phyloP scores from a whole-genome alignment of 164 flowering plant genomes.

The Macadamia tetraphylla region DNA sequence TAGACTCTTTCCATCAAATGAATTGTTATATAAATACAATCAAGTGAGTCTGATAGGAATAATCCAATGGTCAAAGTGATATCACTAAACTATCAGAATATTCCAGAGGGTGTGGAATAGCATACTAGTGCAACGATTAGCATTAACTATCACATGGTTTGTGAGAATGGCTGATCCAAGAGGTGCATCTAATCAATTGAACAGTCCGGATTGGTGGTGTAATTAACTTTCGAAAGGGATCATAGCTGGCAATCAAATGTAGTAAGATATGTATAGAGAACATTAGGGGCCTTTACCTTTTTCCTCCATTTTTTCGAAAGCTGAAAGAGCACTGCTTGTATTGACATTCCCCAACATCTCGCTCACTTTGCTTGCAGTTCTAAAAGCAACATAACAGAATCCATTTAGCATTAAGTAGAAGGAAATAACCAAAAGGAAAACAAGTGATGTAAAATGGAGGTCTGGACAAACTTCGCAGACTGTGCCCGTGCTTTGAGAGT shows the following conservation, averaged over 20 bases:
- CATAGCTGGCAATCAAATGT: not conserved
- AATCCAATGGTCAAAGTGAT: no score
- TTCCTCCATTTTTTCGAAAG: constrained; percentile 99
- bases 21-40: no score
- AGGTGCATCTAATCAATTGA: not conserved
- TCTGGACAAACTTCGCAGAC: constrained; percentile 77
- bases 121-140: not conserved
- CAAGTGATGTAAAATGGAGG: not conserved
- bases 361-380: constrained; percentile 92
- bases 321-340: constrained; percentile 91
- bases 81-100: no score
- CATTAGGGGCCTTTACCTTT: constrained; percentile 43
- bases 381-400: constrained; percentile 13
- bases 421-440: not conserved
- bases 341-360: constrained; percentile 96
- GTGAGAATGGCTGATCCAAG: not conserved
- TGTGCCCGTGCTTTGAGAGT: constrained; percentile 97
- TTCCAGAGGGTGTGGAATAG: not conserved
- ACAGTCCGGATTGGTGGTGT: not conserved
- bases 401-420: constrained; percentile 1
- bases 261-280: not conserved
- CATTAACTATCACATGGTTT: not conserved
- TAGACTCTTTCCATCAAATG: no score
- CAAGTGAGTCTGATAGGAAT: no score
- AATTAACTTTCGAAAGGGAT: not conserved